Conservation (phyloP, 441 rosid genomes). For the Omphalea diandra region DNA sequence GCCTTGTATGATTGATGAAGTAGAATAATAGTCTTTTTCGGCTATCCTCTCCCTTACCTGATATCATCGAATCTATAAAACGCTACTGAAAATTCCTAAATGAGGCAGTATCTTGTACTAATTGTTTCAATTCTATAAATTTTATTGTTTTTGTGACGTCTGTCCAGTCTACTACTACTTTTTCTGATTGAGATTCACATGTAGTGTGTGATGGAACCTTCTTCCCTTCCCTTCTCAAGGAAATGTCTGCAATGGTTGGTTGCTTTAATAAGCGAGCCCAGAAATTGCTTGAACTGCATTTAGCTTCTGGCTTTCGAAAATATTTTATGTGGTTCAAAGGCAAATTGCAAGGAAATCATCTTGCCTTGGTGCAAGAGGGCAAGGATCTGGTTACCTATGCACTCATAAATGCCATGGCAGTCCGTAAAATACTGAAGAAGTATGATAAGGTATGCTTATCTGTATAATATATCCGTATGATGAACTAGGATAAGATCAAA, state of each 20-base stretch:
- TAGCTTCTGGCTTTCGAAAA: conserved; percentile 72
- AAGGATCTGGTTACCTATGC: conserved; percentile 80
- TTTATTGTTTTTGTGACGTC: background rate
- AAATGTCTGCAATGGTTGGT: conserved; percentile 80
- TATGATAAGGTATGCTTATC: conserved; percentile 64
- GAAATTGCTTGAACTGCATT: conserved; percentile 76
- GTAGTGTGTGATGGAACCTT: conserved; percentile 86
- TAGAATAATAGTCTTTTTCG: too few relatives aligned
- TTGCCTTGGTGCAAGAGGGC: conserved; percentile 68
- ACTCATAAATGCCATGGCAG: conserved; percentile 69
- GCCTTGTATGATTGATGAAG: background rate
- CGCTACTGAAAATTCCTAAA: too few relatives aligned
- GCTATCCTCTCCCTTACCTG: too few relatives aligned
- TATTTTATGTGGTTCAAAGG: conserved; percentile 70
- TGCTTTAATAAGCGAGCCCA: conserved; percentile 77
- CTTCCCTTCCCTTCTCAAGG: conserved; percentile 80
- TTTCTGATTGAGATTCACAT: conserved; percentile 2
- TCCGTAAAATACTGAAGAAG: conserved; percentile 84
- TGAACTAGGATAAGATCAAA: background rate
- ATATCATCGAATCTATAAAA: too few relatives aligned
- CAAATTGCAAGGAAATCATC: conserved; percentile 43
- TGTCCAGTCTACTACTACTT: background rate
- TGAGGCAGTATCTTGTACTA: background rate
- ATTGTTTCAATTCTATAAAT: background rate
- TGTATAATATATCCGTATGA: background rate